A percentile compares a stretch with the other conserved stretches of the same genome.
phyloP scores from a whole-genome alignment of 352 stramenopile species.

The Pythium diclinum region DNA sequence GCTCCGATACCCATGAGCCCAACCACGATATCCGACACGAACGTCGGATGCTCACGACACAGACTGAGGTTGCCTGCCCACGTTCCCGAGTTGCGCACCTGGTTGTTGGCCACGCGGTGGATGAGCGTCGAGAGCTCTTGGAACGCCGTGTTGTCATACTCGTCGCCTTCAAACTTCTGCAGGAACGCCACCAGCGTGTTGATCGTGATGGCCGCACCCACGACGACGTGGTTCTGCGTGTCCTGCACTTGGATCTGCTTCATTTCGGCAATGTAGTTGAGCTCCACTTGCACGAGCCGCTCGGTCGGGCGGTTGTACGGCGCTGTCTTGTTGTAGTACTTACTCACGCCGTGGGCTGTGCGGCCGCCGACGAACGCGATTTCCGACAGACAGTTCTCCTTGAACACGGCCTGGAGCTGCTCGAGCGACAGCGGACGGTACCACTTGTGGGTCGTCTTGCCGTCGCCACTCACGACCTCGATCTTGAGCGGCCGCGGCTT shows the following conservation, averaged over 20 bases:
- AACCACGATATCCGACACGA: conserved; percentile 51
- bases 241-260: conserved; percentile 19
- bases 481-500: conserved; percentile 31
- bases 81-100: conserved; percentile 45
- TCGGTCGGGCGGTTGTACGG: conserved; percentile 32
- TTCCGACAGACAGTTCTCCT: conserved; percentile 15
- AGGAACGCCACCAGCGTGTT: conserved; percentile 25
- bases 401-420: conserved; percentile 26
- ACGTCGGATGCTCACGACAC: conserved; percentile 38
- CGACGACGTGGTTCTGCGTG: background rate
- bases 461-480: conserved; percentile 10
- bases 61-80: conserved; percentile 36
- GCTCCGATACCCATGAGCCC: conserved; percentile 38
- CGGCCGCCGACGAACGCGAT: conserved; percentile 36
- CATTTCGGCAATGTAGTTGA: conserved; percentile 39
- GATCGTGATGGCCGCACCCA: conserved; percentile 30
- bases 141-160: conserved; percentile 19
- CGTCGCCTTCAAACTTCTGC: conserved; percentile 11
- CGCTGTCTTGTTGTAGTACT: conserved; percentile 58
- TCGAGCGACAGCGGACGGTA: conserved; percentile 36
- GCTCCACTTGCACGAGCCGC: conserved; percentile 29
- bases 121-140: conserved; percentile 40
- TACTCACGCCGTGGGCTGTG: conserved; percentile 46
- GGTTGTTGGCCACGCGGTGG: conserved; percentile 49
- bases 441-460: conserved; percentile 25